Evolutionary conservation across 2,329 filamentous ascomycete species (phyloP), one percentile per base, ranked within the genome.

Genomic region (Colletotrichum endophyticum): DNA sequence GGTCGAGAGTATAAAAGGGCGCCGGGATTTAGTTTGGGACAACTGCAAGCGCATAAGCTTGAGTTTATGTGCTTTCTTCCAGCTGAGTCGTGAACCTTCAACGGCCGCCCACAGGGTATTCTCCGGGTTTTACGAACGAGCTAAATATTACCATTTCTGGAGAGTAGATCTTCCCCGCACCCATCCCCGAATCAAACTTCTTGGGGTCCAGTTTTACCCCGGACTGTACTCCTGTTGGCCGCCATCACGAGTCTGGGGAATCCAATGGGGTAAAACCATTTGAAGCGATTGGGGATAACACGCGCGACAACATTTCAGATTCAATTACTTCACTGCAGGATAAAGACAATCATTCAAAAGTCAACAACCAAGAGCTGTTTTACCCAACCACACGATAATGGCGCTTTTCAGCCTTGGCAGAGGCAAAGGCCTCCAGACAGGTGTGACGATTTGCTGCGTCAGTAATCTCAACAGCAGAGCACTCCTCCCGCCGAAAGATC

Each of bases 381-480:
- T 32, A 3, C 30, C 30, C 0, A 32, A 5, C 3, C 3, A 32
- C 30, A 32, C 3, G 3, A 1, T 32, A 32, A 32, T 32, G 32
- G 13, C 61, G 4, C 36, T n/a, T 15, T 75, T 75, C 19, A 68
- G 25, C 16, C 71, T 77, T 8, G 71, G 71, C 0, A 61, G 75
- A 1, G 71, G 75, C 61, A 74, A 63, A 19, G 28, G 59, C 49
- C 75, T 75, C 1, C 75, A 77, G 25, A 19, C 16, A 8, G 71
- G 75, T 3, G 53, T 77, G 0, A 77, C 71, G 3, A 39, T 70
- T 19, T 77, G 75, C 25, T 77, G 71, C 27, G 44, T 53, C 5
- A 15, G 44, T 53, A 4, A 53, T 25, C n/a, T 5, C 2, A 53
- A 59, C 56, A 0, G 22, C 3, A 28, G 8, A 16, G 6, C 27